Base-by-base conservation (phyloP, 768 basidiomycete genomes). In the Fomitopsis serialis region DNA sequence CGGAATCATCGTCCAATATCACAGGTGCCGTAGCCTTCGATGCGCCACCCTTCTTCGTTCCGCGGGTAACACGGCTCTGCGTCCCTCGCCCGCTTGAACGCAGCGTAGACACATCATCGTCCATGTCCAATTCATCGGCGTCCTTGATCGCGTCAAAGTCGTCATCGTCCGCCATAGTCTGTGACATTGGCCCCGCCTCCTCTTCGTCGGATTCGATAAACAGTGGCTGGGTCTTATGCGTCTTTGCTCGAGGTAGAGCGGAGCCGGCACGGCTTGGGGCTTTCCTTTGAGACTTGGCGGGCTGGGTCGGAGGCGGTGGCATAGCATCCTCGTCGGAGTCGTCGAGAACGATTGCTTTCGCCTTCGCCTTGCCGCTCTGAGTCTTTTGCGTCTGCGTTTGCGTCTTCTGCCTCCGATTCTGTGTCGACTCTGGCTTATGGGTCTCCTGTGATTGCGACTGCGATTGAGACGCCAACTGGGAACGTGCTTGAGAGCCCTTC, bases 1-100 rank as follows among this genome's bases (percentile, higher is more conserved):
- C 87, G 10, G 84, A 86, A 64, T 86, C 85, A 60, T 87, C 85
- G 52, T 82, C 81, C 3, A 75, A 69, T 34, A 82, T 66, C 11
- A 76, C 66, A 29, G 73, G 70, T 1, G 66, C 62, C 15, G 65
- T 56, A 45, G 66, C 72, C 65, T 68, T 72, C 45, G 29, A 32
- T 54, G 48, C 47, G 37, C 57, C 57, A 11, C 62, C 52, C 44
- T 37, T 23, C 45, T 21, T 21, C 36, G 59, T 60, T 11, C 56
- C 55, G 56, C 62, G 72, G 11, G 70, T 40, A 35, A 29, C 10
- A 12, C 25, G 12, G 5, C 44, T 17, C 52, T 58, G 58, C 22
- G 52, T 62, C 37, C 19, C 71, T 42, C 59, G 57, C 10, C 63
- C 60, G 24, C 66, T 70, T 17, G 63, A 62, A 35, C 47, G 59